Percentiles rank a stretch among this genome's conserved stretches.
These are phyloP conservation scores for Rhodocollybia butyracea DNA, from an alignment of 768 basidiomycete species.

Conservation along the genomic window DNA sequence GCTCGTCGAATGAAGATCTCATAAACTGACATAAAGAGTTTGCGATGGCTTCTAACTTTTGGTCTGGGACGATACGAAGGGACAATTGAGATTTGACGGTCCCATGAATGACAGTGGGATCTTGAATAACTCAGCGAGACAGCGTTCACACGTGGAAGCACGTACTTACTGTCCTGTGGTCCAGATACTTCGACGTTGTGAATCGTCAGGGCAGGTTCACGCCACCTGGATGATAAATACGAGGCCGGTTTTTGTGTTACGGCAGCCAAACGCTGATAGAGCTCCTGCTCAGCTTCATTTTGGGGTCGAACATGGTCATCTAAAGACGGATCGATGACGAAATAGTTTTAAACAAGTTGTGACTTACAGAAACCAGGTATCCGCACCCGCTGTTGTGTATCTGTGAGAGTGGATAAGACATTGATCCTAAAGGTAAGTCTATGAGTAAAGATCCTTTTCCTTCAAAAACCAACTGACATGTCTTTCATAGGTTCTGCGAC, in stretches of 20 bases:
- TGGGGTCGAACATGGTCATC: conserved; percentile 76
- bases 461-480: conserved; percentile 49
- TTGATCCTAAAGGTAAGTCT: conserved; percentile 52
- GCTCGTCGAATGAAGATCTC: conserved; percentile 47
- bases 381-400: conserved; percentile 53
- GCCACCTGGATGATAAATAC: conserved; percentile 76
- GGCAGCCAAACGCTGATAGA: conserved; percentile 66
- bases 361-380: conserved; percentile 83
- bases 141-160: background rate
- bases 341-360: background rate
- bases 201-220: conserved; percentile 86
- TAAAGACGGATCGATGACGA: conserved; percentile 22
- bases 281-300: conserved; percentile 60
- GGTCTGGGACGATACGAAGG: conserved; percentile 92
- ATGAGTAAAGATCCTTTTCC: background rate
- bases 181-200: conserved; percentile 85
- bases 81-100: conserved; percentile 83
- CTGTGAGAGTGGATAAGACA: conserved; percentile 68
- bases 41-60: conserved; percentile 70
- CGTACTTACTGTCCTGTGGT: conserved; percentile 62
- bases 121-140: conserved; percentile 30
- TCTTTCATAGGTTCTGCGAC: conserved; percentile 90
- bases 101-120: conserved; percentile 86
- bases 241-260: conserved; percentile 67
- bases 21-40: conserved; percentile 59